Percentiles rank a stretch among this genome's conserved stretches.
phyloP scores from a whole-genome alignment of 2,329 filamentous ascomycete genomes.

The Claviceps sp. region DNA sequence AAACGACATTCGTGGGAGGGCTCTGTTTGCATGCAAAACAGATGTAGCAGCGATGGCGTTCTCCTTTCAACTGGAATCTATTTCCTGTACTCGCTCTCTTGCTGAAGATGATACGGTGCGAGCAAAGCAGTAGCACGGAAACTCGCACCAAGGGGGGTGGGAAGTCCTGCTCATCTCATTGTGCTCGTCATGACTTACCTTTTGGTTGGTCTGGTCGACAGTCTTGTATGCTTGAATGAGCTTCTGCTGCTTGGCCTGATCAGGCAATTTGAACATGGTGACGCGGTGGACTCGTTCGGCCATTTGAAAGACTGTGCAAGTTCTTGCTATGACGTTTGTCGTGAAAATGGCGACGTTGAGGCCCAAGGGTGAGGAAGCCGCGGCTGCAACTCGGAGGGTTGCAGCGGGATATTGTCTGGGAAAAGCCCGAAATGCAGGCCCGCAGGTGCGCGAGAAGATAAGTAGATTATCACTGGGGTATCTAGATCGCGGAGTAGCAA shows the following conservation, averaged over 20 bases:
- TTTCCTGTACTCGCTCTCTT: not conserved
- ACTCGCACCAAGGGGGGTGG: not conserved
- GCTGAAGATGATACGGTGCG: not conserved
- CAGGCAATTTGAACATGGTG: constrained; percentile 41
- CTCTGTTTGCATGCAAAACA: not conserved
- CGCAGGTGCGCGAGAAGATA: too few relatives aligned
- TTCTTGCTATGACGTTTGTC: not conserved
- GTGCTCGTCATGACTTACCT: constrained; percentile 18
- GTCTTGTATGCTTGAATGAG: constrained; percentile 31
- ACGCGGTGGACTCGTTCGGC: constrained; percentile 30
- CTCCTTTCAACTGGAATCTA: not conserved
- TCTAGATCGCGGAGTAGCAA: too few relatives aligned
- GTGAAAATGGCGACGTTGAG: not conserved
- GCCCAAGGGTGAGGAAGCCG: not conserved
- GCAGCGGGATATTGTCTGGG: too few relatives aligned
- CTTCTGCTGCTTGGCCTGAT: constrained; percentile 27
- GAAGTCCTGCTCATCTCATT: not conserved
- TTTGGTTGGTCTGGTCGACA: constrained; percentile 26
- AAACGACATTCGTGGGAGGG: not conserved
- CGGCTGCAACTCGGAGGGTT: too few relatives aligned
- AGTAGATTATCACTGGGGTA: too few relatives aligned
- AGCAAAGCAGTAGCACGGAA: not conserved
- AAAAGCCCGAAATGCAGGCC: too few relatives aligned
- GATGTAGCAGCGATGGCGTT: not conserved
- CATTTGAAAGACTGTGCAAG: constrained; percentile 14